Base-by-base conservation (phyloP, 2,329 filamentous ascomycete species). In the Penicillium sclerotigenum region DNA sequence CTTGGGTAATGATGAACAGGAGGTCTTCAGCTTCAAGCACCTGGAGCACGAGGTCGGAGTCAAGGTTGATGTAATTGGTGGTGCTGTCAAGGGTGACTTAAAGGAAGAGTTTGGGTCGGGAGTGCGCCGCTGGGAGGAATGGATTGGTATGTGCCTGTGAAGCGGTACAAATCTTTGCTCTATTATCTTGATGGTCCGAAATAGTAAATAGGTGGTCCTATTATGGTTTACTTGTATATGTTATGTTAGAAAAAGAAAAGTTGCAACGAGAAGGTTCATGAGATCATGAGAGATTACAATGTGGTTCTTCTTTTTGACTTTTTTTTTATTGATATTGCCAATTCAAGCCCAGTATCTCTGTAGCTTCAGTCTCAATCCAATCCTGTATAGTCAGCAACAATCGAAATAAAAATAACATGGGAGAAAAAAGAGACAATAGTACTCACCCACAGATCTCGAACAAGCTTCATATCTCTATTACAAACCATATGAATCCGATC, bases 111-210 rank as follows among this genome's bases (percentile, higher is more conserved):
- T 88, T 52, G 86, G 83, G 10, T 80, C 86, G n/a, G 87, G 87
- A 26, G 85, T 91, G 31, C 86, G 88, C 54, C 87, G 84, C 72
- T 97, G 93, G 92, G 96, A 91, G 84, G 83, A 84, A 66, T 97
- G 93, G 93, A 87, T 97, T 69, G 90, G 87, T 2, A 82, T 87
- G 69, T 85, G 87, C 68, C 77, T 95, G 65, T 94, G 52, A 67
- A 67, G 43, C 13, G 22, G 5, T 22, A 5, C 6, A 45, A 22
- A 6, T 14, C 29, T 37, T 45, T 52, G 13, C n/a, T 31, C 9
- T 26, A 7, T 31, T 29, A 4, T 38, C 22, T 46, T 34, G 29
- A 33, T 41, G 18, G 16, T 20, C 8, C 29, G 13, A 33, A 40
- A 41, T 13, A 46, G 34, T 57, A 57, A 53, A 51, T 56, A 52